Evolutionary conservation across 306 rosid species (phyloP).

Genomic region (Dicorynia guianensis): DNA sequence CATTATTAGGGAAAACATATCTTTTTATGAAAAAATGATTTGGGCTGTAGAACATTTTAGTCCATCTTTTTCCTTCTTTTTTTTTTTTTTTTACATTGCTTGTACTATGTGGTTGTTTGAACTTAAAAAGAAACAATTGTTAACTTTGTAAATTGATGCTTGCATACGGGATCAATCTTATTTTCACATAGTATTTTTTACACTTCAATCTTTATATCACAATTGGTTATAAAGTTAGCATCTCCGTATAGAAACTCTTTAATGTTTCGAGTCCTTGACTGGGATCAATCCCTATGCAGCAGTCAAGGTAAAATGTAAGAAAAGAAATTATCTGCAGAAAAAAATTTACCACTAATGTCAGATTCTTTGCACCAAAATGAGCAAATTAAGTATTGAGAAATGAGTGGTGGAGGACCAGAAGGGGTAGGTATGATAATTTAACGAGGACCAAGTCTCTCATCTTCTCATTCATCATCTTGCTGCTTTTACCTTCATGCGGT

Average conservation of each 20-base stretch:
- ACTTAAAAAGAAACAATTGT: neutral
- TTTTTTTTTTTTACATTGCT: neutral
- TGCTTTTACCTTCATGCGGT: conserved; percentile 30
- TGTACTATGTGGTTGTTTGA: neutral
- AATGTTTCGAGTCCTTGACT: no score
- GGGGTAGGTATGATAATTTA: conserved; percentile 10
- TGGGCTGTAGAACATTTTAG: conserved; percentile 27
- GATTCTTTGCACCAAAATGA: neutral
- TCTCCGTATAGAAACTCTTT: no score
- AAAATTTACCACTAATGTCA: no score
- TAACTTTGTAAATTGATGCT: neutral
- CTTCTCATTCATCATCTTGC: no score
- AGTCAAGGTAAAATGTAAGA: no score
- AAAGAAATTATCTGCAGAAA: no score
- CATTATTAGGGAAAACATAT: neutral
- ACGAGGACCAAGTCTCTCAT: conserved; percentile 12
- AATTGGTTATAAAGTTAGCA: no score
- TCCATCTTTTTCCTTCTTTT: conserved; percentile 7
- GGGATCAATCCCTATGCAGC: no score
- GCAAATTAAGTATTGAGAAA: conserved; percentile 34
- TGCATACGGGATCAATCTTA: no score
- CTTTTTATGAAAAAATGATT: neutral
- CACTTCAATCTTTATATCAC: no score
- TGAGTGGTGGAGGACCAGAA: conserved; percentile 19
- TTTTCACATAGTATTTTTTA: no score